Conservation (phyloP, 371 early-diverging fungal species). For the Encephalitozoon hellem region DNA sequence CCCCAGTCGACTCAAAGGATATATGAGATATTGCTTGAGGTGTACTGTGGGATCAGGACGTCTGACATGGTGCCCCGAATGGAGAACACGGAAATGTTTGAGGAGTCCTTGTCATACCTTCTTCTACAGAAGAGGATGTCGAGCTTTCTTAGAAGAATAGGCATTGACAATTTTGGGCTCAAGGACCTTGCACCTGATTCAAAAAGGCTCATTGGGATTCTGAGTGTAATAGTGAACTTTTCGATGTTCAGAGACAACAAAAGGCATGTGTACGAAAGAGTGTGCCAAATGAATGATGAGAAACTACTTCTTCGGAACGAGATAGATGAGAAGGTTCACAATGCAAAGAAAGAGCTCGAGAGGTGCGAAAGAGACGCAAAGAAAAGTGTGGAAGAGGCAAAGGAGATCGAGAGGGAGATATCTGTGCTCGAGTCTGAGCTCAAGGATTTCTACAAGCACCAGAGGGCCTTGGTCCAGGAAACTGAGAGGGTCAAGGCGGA, state of each 20-base stretch:
- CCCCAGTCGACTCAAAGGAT: neutral
- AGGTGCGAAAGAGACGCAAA: slow-evolving; percentile 4
- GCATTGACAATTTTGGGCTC: slow-evolving; percentile 25
- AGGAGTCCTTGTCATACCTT: slow-evolving; percentile 29
- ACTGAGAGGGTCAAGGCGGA: slow-evolving; percentile 31
- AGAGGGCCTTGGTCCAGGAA: slow-evolving; percentile 30
- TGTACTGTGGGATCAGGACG: neutral
- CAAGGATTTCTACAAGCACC: slow-evolving; percentile 32
- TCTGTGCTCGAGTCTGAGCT: slow-evolving; percentile 30
- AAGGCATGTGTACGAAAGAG: slow-evolving; percentile 42
- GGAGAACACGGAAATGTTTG: neutral
- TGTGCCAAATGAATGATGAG: slow-evolving; percentile 22
- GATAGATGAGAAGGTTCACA: slow-evolving; percentile 9
- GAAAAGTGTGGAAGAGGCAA: slow-evolving; percentile 17
- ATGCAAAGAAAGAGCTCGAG: slow-evolving; percentile 13
- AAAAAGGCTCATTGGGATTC: slow-evolving; percentile 32
- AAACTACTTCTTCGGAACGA: slow-evolving; percentile 20
- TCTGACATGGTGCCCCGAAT: neutral
- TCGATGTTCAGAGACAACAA: slow-evolving; percentile 54
- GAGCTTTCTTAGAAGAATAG: slow-evolving; percentile 38
- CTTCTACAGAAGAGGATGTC: slow-evolving; percentile 27
- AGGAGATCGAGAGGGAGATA: slow-evolving; percentile 34
- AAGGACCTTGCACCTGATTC: slow-evolving; percentile 43
- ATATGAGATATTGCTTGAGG: slow-evolving; percentile 33
- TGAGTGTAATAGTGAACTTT: slow-evolving; percentile 43